phyloP scores from a whole-genome alignment of 495 filamentous ascomycete species.

The Trichoderma erinaceum region DNA sequence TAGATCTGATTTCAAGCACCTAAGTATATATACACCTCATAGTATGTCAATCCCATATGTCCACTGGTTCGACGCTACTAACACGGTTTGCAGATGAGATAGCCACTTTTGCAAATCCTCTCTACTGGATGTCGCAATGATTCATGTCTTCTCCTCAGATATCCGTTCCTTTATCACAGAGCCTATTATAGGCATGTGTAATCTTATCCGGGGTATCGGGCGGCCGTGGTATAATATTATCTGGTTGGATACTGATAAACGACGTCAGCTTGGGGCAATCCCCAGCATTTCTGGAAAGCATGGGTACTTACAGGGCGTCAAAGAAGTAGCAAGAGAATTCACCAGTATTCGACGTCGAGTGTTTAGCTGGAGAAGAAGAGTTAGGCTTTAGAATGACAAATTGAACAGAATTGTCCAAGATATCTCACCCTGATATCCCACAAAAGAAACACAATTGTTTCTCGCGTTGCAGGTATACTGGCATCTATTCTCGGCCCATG shows the following conservation, averaged over 20 bases:
- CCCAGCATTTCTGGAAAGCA: neutral
- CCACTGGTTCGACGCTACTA: neutral
- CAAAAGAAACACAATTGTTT: constrained; percentile 25
- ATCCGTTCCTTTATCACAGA: neutral
- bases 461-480: constrained; percentile 32
- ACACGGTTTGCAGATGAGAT: neutral
- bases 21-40: neutral
- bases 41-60: neutral
- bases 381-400: constrained; percentile 3
- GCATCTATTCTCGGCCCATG: constrained; percentile 29
- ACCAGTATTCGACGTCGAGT: constrained; percentile 19
- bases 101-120: neutral
- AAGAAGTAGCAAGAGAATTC: constrained; percentile 29
- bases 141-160: neutral
- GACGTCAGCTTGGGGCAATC: neutral
- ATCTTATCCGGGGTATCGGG: neutral
- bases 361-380: constrained; percentile 15
- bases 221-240: neutral
- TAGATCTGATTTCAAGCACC: constrained; percentile 4
- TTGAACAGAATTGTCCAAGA: neutral
- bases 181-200: constrained; percentile 13
- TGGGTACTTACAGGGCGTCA: constrained; percentile 28
- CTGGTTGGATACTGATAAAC: neutral
- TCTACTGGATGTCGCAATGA: neutral
- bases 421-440: constrained; percentile 28